Conservation (phyloP, 1,284 basidiomycete genomes). For the Ceratobasidium sp. region DNA sequence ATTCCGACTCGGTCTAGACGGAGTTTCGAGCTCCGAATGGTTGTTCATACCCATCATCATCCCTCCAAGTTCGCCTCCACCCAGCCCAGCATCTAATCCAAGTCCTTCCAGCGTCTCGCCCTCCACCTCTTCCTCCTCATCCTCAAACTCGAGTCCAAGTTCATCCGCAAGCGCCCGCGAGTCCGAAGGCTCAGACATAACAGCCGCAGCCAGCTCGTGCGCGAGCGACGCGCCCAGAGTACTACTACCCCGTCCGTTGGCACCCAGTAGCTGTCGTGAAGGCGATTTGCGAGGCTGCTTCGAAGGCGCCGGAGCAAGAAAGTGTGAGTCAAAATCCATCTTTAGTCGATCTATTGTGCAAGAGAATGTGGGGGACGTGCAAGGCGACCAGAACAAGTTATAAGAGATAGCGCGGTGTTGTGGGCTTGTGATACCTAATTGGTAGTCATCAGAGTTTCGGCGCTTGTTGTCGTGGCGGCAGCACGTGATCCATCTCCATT, state of each 20-base stretch:
- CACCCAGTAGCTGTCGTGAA: slow-evolving; percentile 62
- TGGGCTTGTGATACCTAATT: slow-evolving; percentile 20
- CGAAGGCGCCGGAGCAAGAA: slow-evolving; percentile 50
- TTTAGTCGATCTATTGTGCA: background rate
- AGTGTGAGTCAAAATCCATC: slow-evolving; percentile 49
- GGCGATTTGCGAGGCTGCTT: slow-evolving; percentile 63
- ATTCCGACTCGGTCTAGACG: slow-evolving; percentile 28
- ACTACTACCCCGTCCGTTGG: slow-evolving; percentile 64
- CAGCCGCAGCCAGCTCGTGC: slow-evolving; percentile 82
- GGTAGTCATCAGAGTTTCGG: background rate
- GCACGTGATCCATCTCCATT: too few relatives aligned
- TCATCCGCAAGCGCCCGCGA: slow-evolving; percentile 83
- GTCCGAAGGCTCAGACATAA: slow-evolving; percentile 84
- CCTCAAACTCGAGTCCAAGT: slow-evolving; percentile 87
- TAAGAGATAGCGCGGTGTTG: background rate
- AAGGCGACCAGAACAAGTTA: background rate
- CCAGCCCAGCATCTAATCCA: background rate
- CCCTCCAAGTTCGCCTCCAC: background rate
- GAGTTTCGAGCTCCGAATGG: slow-evolving; percentile 26
- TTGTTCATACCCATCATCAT: slow-evolving; percentile 23
- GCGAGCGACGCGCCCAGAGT: slow-evolving; percentile 67
- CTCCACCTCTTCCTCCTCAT: slow-evolving; percentile 82
- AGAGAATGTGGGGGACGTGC: slow-evolving; percentile 30
- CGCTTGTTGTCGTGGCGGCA: background rate
- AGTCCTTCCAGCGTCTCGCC: slow-evolving; percentile 48